Base-by-base conservation (phyloP, 257 asterid genomes). In the Solanum sitiens region DNA sequence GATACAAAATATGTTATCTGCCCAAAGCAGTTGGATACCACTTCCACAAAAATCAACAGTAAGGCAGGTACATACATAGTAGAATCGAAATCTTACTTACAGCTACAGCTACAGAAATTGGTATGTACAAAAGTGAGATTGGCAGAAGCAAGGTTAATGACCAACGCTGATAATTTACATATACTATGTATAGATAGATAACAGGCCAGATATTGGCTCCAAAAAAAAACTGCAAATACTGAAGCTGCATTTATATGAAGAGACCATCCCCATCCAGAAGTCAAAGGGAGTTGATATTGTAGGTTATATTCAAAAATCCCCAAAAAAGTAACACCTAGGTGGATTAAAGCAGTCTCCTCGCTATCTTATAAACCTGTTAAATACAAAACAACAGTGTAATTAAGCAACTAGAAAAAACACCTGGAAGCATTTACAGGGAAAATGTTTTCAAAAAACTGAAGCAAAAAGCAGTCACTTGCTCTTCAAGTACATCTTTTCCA, bases 201-300 rank as follows among this genome's bases (percentile, higher is more conserved):
- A 79, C 87, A 91, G 86, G 72, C 92, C 88, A 86, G 86, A 86
- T 83, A 88, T 76, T 12, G 87, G 89, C 89, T 89, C 92, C 93
- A 83, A 86, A 86, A 70, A 63, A 63, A 94, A 92, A 91, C 87
- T 89, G 92, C 89, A 88, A 91, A 87, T 88, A 87, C 86, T 87
- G 87, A 89, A 80, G 70, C 83, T 85, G 90, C 89, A 87, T 89
- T 90, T 71, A 86, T 89, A 88, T 76, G 88, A 88, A 86, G 53
- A 63, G 91, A 67, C 86, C 82, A 74, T 88, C 91, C 90, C 90
- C 88, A 77, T 86, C 88, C 76, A 86, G 84, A 87, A 67, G 89
- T 85, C 87, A 86, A 79, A 88, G 91, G 89, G 87, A 86, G 88
- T 73, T 87, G 83, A 73, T 87, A 83, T 73, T 84, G 91, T 91